Base-by-base conservation (phyloP, 1,139 yeast genomes). In the Arxiozyma bovina region DNA sequence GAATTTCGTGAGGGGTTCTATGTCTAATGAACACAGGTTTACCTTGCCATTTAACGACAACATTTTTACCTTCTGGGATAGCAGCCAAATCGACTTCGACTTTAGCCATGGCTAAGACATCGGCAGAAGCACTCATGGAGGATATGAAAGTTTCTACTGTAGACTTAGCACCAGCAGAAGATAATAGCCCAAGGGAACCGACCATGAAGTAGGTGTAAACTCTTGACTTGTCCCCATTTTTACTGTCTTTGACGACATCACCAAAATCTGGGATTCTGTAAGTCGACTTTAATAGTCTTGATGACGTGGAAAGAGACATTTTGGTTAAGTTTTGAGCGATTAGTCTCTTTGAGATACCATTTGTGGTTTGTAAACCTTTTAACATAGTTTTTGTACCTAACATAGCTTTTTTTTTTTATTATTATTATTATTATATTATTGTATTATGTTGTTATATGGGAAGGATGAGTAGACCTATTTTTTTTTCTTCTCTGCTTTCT, bases 1-100 rank as follows among this genome's bases (percentile, higher is more conserved):
- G 89, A 67, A 94, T 91, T 78, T 94, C 99, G 58, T 79, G 82
- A 53, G 82, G 77, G 53, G 99, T 91, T 83, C 99, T 88, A 81
- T 94, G 99, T 82, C 99, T 93, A 74, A 94, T 90, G 77, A 94
- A 94, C 63, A 94, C 97, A 63, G 99, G 99, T 80, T 93, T 94
- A 78, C 99, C 99, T 79, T 94, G 96, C 99, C 99, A 94, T 77
- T 94, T 94, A 68, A 94, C 95, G 71, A 93, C 89, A 64, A 93
- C 95, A 75, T 94, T 94, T 79, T 91, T 91, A 75, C 99, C 99
- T 74, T 87, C 91, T 67, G 99, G 99, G 63, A 94, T 90, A 61
- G 90, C 87, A 57, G 86, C 84, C 69, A 94, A 83, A 74, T 88
- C 93, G 65, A 94, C 96, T 79, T 94, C 99, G 66, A 91, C 96